Base-by-base conservation (phyloP, 73 alveolate species). In the Halteria grandinella region DNA sequence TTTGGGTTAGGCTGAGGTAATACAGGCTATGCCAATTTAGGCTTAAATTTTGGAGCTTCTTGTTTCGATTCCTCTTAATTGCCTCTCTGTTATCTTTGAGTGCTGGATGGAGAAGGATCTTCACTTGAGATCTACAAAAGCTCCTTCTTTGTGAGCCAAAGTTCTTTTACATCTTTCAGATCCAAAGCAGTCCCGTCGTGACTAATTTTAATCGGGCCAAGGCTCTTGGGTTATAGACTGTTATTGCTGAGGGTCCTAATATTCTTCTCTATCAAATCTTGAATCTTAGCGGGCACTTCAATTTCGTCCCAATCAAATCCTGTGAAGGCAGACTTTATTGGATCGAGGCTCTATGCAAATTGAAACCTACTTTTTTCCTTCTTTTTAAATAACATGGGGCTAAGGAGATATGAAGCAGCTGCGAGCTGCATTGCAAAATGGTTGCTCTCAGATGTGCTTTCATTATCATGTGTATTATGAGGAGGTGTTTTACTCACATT, bases 401-500 rank as follows among this genome's bases (percentile, higher is more conserved):
- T 18, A 3, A 62, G 40, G 3, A 62, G 17, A 10, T 39, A 62
- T 1, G 50, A 10, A 11, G 78, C 32, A 25, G 75, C 75, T 32
- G 40, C 62, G 23, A 40, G 57, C 62, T 40, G 36, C 78, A 62
- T 62, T 27, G 50, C 50, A 10, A 62, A 24, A 14, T 62, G 24
- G 44, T 62, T 62, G 24, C 43, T n/a, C n/a, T n/a, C n/a, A n/a
- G n/a, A n/a, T n/a, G n/a, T n/a, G n/a, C n/a, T n/a, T n/a, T n/a
- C n/a, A n/a, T n/a, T n/a, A n/a, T n/a, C n/a, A n/a, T n/a, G n/a
- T n/a, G n/a, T 60, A 41, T 62, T 36, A 21, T 62, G 78, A 2
- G 78, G 78, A 8, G 78, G 78, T 7, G 78, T 62, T 21, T 62
- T 62, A 41, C 78, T 62, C 11, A 62, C n/a, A n/a, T n/a, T n/a